A percentile compares a stretch with the other conserved stretches of the same genome.
Evolutionary conservation across 2,329 filamentous ascomycete genomes (phyloP).

Genomic region (Gnomoniopsis sp.): DNA sequence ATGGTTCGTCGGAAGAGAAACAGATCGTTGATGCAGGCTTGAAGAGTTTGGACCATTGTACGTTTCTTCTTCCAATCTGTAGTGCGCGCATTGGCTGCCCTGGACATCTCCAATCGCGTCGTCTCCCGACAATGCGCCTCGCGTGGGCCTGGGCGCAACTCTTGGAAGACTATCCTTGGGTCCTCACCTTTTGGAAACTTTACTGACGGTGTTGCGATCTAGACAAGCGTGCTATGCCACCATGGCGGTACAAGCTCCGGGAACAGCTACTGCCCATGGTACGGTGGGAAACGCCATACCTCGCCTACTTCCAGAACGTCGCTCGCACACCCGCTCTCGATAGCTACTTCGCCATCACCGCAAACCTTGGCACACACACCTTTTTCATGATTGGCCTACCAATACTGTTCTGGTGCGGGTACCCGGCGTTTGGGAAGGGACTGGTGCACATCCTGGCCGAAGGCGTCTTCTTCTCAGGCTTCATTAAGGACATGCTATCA

Average conservation of each 20-base stretch:
- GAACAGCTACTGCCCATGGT: slow-evolving; percentile 81
- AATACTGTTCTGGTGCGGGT: slow-evolving; percentile 95
- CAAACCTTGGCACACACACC: slow-evolving; percentile 94
- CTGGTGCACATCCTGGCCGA: slow-evolving; percentile 73
- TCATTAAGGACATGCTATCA: slow-evolving; percentile 91
- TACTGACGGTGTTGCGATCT: slow-evolving; percentile 16
- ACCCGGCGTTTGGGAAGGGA: slow-evolving; percentile 78
- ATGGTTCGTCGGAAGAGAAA: slow-evolving; percentile 15
- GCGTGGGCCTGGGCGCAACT: background rate
- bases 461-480: slow-evolving; percentile 85
- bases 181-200: background rate
- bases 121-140: too few relatives aligned
- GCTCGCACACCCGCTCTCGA: slow-evolving; percentile 82
- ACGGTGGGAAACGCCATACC: slow-evolving; percentile 91
- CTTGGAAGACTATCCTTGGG: background rate
- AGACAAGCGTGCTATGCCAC: slow-evolving; percentile 81
- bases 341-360: slow-evolving; percentile 94
- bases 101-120: too few relatives aligned
- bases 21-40: slow-evolving; percentile 67
- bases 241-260: slow-evolving; percentile 85
- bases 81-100: slow-evolving; percentile 5
- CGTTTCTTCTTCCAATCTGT: slow-evolving; percentile 23
- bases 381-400: slow-evolving; percentile 97
- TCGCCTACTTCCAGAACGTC: slow-evolving; percentile 79
- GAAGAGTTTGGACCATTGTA: slow-evolving; percentile 76